Conservation (phyloP, 2,329 filamentous ascomycete genomes). For the Alternaria tenuissima region DNA sequence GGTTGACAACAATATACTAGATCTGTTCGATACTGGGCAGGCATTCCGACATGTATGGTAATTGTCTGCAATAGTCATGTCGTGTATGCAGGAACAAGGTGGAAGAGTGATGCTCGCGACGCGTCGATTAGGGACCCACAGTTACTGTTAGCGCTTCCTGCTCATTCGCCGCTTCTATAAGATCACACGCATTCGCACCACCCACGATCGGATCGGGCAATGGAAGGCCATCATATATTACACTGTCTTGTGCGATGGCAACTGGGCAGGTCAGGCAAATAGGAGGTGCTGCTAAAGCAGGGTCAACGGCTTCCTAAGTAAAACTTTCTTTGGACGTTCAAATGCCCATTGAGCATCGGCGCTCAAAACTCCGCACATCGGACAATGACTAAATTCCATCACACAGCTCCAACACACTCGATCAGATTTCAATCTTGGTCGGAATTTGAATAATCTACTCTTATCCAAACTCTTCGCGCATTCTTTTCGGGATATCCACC, state of each 20-base stretch:
- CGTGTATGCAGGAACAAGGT: not conserved
- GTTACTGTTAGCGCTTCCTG: not conserved
- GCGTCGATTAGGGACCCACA: not conserved
- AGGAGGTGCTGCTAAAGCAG: not conserved
- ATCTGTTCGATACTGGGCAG: not conserved
- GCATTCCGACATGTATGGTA: not conserved
- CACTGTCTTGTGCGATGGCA: not conserved
- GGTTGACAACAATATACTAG: not conserved
- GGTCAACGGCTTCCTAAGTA: not conserved
- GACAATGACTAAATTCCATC: constrained; percentile 4
- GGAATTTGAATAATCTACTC: not conserved
- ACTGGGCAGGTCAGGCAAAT: not conserved
- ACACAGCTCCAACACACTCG: not conserved
- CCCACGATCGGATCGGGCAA: not conserved
- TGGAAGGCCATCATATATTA: not conserved
- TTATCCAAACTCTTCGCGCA: not conserved
- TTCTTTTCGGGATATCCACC: not conserved
- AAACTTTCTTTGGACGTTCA: not conserved
- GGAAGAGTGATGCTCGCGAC: not conserved
- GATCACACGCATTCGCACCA: not conserved
- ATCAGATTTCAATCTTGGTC: not conserved
- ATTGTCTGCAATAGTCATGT: not conserved
- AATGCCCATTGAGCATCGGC: constrained; percentile 5
- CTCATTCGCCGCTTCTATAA: not conserved
- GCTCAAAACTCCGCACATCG: constrained; percentile 17